phyloP scores from a whole-genome alignment of 495 filamentous ascomycete genomes.

The Aspergillus biplanus region DNA sequence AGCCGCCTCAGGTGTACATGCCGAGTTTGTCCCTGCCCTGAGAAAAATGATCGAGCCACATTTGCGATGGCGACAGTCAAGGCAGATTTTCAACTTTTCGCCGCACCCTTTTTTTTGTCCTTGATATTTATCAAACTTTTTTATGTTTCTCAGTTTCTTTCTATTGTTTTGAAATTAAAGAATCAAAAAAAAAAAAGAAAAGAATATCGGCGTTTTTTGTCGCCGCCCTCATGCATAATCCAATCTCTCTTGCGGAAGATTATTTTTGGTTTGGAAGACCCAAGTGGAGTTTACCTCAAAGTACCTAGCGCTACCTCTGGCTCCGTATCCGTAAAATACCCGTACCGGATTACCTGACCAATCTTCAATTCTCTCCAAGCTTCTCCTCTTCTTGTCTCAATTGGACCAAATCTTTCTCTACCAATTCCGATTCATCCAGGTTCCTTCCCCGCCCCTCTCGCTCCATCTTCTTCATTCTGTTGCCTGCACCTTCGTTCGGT shows the following conservation, averaged over 20 bases:
- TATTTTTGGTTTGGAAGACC: background rate
- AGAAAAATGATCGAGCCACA: no score
- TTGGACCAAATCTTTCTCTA: conserved; percentile 13
- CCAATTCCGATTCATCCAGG: conserved; percentile 18
- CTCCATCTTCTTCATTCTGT: conserved; percentile 6
- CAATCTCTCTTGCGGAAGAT: background rate
- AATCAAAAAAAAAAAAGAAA: background rate
- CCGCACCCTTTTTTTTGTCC: background rate
- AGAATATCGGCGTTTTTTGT: background rate
- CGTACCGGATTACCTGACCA: conserved; percentile 8
- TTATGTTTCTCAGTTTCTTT: background rate
- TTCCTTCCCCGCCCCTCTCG: conserved; percentile 14
- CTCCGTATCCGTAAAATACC: conserved; percentile 5
- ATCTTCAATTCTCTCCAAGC: conserved; percentile 5
- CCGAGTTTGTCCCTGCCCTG: background rate
- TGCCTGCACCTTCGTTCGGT: conserved; percentile 11
- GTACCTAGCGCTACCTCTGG: background rate
- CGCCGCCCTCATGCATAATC: background rate
- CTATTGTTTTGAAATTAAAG: background rate
- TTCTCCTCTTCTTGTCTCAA: conserved; percentile 9
- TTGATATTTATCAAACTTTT: background rate
- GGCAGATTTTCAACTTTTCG: no score
- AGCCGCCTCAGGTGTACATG: background rate
- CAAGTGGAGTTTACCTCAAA: background rate
- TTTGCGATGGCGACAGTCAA: no score